phyloP scores from a whole-genome alignment of 1,284 basidiomycete genomes.

The Trametes hirsuta region DNA sequence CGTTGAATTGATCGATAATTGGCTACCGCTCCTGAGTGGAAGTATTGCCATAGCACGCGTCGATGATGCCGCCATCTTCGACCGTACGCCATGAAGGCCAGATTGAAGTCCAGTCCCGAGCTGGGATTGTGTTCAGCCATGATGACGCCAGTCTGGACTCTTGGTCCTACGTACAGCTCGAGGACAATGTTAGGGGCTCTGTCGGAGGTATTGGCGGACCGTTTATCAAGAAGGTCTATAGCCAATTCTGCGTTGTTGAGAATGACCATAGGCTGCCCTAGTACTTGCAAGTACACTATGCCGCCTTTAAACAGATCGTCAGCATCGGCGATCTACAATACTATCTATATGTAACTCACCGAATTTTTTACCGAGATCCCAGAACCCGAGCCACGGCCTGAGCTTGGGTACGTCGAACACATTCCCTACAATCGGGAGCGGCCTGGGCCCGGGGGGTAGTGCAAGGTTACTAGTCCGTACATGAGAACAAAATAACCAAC shows the following conservation, averaged over 20 bases:
- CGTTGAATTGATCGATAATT: not conserved
- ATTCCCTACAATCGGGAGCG: not conserved
- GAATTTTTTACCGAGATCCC: not conserved
- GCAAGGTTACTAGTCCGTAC: not conserved
- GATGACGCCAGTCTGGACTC: too few species aligned
- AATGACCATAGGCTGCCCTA: too few species aligned
- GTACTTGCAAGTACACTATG: too few species aligned
- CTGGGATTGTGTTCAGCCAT: not conserved
- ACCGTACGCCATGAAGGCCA: conserved; percentile 10
- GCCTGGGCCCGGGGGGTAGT: not conserved
- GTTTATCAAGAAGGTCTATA: too few species aligned
- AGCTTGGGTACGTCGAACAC: not conserved
- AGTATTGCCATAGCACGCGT: conserved; percentile 3
- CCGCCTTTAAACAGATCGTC: too few species aligned
- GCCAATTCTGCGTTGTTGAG: too few species aligned
- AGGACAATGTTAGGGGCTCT: too few species aligned
- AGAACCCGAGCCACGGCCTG: conserved; percentile 3
- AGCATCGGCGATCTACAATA: too few species aligned
- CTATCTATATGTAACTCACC: not conserved
- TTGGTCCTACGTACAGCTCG: too few species aligned
- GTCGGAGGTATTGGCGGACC: too few species aligned
- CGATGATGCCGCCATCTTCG: conserved; percentile 6
- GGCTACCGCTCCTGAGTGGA: not conserved
- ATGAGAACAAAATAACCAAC: not conserved
- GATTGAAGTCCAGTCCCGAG: not conserved